phyloP scores from a whole-genome alignment of 1,284 basidiomycete genomes.

The Ganoderma sinense region DNA sequence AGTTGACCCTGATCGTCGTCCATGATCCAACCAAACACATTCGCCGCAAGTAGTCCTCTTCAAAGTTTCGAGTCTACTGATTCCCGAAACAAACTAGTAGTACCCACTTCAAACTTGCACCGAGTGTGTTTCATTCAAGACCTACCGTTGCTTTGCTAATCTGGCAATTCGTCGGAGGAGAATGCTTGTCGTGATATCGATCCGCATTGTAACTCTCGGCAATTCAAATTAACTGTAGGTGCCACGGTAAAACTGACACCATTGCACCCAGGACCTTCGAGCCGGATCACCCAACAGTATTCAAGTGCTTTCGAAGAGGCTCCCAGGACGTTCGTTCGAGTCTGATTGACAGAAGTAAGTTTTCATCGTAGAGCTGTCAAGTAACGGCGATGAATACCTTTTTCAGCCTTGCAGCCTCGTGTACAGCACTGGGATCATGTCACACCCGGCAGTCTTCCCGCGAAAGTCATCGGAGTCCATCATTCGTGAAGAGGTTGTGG shows the following conservation, averaged over 20 bases:
- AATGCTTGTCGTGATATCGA: too few relatives aligned
- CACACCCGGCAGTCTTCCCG: background rate
- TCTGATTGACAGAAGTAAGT: background rate
- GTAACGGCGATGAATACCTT: background rate
- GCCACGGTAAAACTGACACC: background rate
- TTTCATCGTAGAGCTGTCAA: background rate
- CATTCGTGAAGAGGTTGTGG: background rate
- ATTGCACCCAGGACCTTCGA: background rate
- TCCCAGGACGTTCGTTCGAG: background rate
- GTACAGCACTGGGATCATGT: background rate
- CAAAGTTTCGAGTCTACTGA: background rate
- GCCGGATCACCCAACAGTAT: background rate
- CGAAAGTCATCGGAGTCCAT: background rate
- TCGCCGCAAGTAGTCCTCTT: background rate
- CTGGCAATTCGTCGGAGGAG: too few relatives aligned
- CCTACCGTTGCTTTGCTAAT: too few relatives aligned
- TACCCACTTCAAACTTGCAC: too few relatives aligned
- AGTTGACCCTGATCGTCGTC: background rate
- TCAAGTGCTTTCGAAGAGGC: background rate
- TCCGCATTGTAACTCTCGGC: background rate
- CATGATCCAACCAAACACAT: background rate
- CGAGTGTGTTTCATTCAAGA: too few relatives aligned
- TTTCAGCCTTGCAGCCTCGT: background rate
- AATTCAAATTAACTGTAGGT: background rate
- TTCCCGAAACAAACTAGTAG: background rate